Percentiles rank a stretch among this genome's conserved stretches.
Evolutionary conservation across 176 grass and related monocot genomes (phyloP).

Genomic region (Panicum miliaceum): DNA sequence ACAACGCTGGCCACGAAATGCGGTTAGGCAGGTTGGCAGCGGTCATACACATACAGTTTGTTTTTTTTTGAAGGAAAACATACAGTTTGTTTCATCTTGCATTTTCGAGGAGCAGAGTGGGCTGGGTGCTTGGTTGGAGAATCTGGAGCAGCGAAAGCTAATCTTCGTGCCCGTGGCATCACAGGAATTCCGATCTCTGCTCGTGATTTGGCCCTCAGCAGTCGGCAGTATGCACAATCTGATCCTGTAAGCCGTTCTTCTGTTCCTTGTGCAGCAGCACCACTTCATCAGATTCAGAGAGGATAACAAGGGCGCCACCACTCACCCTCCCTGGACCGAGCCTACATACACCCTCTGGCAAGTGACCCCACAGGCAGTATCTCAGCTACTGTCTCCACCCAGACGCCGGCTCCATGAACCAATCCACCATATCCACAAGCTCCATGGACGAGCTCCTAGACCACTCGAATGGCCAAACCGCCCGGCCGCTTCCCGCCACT

Average conservation of each 20-base stretch:
- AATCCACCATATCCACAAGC: slow-evolving; percentile 48
- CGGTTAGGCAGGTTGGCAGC: no score
- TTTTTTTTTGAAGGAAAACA: no score
- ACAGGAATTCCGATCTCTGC: neutral
- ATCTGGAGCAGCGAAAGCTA: neutral
- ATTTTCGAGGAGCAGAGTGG: neutral
- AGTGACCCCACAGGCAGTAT: neutral
- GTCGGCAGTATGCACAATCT: neutral
- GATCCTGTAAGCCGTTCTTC: neutral
- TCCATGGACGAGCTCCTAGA: slow-evolving; percentile 35
- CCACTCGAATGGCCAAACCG: slow-evolving; percentile 28
- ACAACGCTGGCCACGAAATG: neutral
- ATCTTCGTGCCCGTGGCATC: neutral
- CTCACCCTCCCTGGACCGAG: neutral
- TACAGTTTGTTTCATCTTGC: neutral
- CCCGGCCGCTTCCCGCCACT: slow-evolving; percentile 37
- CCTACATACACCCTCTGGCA: neutral
- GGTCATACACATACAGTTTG: neutral
- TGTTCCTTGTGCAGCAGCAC: neutral
- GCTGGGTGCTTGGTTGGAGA: neutral
- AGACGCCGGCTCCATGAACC: neutral
- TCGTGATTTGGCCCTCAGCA: neutral
- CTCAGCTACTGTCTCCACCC: neutral
- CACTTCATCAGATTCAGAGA: neutral
- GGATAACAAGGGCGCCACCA: slow-evolving; percentile 31